Conservation (phyloP, 2,329 filamentous ascomycete genomes). For the Penicillium sp. region DNA sequence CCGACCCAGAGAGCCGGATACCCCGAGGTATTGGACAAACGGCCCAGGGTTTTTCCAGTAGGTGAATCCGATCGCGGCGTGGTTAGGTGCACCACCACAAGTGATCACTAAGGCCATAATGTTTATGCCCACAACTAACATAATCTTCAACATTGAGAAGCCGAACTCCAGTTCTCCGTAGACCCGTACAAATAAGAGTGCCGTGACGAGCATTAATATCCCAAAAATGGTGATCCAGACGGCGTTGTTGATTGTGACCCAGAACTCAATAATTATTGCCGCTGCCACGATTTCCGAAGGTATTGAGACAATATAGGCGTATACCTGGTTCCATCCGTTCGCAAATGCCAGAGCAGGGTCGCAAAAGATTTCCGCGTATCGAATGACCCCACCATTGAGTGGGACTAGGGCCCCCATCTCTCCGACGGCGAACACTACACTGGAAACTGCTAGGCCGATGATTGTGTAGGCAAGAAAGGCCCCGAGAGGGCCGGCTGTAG, state of each 20-base stretch:
- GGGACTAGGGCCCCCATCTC: constrained; percentile 41
- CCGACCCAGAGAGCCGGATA: constrained; percentile 42
- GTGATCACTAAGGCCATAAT: constrained; percentile 52
- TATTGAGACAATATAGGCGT: constrained; percentile 34
- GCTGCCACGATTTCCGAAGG: constrained; percentile 34
- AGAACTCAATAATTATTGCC: constrained; percentile 32
- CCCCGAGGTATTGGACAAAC: constrained; percentile 41
- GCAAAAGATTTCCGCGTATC: constrained; percentile 36
- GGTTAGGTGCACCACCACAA: constrained; percentile 40
- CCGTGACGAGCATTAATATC: constrained; percentile 33
- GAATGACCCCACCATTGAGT: constrained; percentile 38
- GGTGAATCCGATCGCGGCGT: constrained; percentile 38
- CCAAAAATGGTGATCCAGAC: constrained; percentile 44
- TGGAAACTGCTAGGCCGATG: constrained; percentile 35
- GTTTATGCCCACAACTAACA: constrained; percentile 61
- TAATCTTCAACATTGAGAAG: constrained; percentile 56
- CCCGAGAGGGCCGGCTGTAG: constrained; percentile 32
- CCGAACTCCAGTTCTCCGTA: constrained; percentile 55
- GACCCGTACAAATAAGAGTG: constrained; percentile 37
- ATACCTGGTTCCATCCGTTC: constrained; percentile 41
- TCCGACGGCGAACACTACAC: constrained; percentile 35
- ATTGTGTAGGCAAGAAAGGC: constrained; percentile 39
- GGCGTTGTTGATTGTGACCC: constrained; percentile 49
- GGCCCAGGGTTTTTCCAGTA: constrained; percentile 46
- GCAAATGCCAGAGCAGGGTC: constrained; percentile 38